Evolutionary conservation across 75 land plant species (phyloP).

Genomic region (Chamaecyparis obtusa): DNA sequence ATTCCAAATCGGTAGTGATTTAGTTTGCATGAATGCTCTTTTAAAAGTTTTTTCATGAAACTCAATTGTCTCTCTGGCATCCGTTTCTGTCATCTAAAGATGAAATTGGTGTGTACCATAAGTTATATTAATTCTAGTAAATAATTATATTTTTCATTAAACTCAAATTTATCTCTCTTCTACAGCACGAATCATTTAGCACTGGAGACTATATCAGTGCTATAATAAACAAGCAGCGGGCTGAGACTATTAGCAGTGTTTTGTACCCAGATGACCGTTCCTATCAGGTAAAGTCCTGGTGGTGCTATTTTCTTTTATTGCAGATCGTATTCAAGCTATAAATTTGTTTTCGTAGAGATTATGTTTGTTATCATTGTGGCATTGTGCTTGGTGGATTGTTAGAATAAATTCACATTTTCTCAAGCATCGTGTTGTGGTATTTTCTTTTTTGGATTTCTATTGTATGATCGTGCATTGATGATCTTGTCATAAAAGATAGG

Average conservation of each 20-base stretch:
- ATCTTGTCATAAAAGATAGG: not conserved
- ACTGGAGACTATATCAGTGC: slow-evolving; percentile 80
- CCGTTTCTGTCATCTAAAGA: slow-evolving; percentile 2
- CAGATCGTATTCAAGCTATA: not conserved
- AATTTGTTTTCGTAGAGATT: not conserved
- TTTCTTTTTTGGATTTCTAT: not conserved
- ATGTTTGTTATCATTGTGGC: not conserved
- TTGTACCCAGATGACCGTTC: slow-evolving; percentile 80
- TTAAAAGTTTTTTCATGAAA: not conserved
- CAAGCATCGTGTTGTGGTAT: not conserved
- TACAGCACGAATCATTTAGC: slow-evolving; percentile 61
- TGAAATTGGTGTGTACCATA: slow-evolving; percentile 65
- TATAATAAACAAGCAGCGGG: slow-evolving; percentile 65
- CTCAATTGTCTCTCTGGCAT: not conserved
- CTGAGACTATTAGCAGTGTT: slow-evolving; percentile 71
- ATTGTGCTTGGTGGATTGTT: not conserved
- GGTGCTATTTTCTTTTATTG: not conserved
- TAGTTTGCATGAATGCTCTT: slow-evolving; percentile 60
- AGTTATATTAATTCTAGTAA: slow-evolving; percentile 54
- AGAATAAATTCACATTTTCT: not conserved
- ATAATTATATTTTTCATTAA: not conserved
- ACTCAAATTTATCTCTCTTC: not conserved
- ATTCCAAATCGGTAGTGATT: slow-evolving; percentile 39
- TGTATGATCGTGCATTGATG: not conserved
- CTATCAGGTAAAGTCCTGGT: slow-evolving; percentile 53